phyloP scores from a whole-genome alignment of 495 filamentous ascomycete species.

The Penicillium paradoxum region DNA sequence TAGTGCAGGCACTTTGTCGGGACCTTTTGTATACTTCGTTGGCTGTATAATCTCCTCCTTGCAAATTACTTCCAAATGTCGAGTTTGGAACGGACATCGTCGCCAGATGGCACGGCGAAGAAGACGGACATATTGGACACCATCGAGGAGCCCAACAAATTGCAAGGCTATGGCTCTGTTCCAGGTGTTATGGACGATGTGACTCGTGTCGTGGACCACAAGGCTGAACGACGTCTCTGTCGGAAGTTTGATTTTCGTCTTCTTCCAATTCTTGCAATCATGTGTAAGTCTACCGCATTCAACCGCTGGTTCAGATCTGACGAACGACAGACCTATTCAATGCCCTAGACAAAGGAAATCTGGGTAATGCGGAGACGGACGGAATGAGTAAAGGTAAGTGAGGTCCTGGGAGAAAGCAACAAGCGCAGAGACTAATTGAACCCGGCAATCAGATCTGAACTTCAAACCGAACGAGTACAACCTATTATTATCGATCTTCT shows the following conservation, averaged over 20 bases:
- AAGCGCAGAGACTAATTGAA: not conserved
- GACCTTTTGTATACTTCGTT: not conserved
- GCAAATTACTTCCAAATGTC: slow-evolving; percentile 16
- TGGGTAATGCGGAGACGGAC: slow-evolving; percentile 68
- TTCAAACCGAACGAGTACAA: slow-evolving; percentile 65
- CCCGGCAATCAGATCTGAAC: slow-evolving; percentile 40
- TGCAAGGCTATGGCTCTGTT: slow-evolving; percentile 25
- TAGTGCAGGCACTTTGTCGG: not conserved
- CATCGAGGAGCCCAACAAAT: slow-evolving; percentile 29
- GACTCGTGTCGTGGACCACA: slow-evolving; percentile 35
- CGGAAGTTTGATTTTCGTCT: slow-evolving; percentile 60
- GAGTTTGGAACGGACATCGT: slow-evolving; percentile 4
- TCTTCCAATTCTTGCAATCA: slow-evolving; percentile 57
- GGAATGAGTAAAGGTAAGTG: slow-evolving; percentile 44
- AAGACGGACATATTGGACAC: slow-evolving; percentile 18
- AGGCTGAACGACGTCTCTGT: slow-evolving; percentile 58
- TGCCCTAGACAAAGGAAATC: slow-evolving; percentile 61
- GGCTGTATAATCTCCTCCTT: not conserved
- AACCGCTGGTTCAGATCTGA: not conserved
- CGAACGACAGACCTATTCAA: slow-evolving; percentile 51
- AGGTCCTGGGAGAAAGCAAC: not conserved
- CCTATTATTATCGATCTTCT: slow-evolving; percentile 67
- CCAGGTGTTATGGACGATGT: slow-evolving; percentile 33
- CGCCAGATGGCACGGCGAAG: slow-evolving; percentile 14
- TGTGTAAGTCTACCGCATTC: slow-evolving; percentile 42